Evolutionary conservation across 805 yeast species (phyloP).

Genomic region (Zygosaccharomyces bailii): DNA sequence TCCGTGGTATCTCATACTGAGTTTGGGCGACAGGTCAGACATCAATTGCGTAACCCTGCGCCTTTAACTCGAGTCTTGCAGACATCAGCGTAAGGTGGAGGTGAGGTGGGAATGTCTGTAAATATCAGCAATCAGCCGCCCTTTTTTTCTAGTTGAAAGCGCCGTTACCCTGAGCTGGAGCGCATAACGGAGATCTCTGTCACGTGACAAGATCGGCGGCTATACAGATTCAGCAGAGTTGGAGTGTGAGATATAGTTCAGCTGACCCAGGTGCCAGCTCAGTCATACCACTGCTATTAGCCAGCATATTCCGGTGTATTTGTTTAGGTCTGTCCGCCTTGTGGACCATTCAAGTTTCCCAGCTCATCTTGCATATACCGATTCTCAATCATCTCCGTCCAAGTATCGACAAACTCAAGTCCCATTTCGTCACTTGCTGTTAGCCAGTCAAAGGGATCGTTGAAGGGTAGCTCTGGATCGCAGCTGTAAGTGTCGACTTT

Average conservation of each 20-base stretch:
- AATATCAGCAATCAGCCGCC: no score
- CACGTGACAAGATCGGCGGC: not conserved
- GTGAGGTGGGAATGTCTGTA: no score
- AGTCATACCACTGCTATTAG: no score
- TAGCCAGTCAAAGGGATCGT: constrained; percentile 45
- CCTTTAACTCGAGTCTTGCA: no score
- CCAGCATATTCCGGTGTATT: not conserved
- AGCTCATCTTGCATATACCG: constrained; percentile 39
- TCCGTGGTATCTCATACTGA: no score
- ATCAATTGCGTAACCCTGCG: no score
- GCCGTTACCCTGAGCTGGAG: not conserved
- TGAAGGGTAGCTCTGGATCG: constrained; percentile 1
- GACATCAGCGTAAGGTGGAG: no score
- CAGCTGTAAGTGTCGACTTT: not conserved
- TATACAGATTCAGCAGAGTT: no score
- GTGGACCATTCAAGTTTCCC: not conserved
- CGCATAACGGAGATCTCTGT: not conserved
- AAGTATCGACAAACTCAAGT: constrained; percentile 64
- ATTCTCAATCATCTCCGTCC: constrained; percentile 77
- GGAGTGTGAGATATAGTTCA: no score
- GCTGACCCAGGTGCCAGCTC: no score
- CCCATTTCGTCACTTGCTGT: constrained; percentile 49
- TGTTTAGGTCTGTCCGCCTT: not conserved
- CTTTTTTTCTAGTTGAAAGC: not conserved
- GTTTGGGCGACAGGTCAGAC: no score